Evolutionary conservation across 108 stramenopile genomes (phyloP).

Genomic region (Cylindrotheca closterium): DNA sequence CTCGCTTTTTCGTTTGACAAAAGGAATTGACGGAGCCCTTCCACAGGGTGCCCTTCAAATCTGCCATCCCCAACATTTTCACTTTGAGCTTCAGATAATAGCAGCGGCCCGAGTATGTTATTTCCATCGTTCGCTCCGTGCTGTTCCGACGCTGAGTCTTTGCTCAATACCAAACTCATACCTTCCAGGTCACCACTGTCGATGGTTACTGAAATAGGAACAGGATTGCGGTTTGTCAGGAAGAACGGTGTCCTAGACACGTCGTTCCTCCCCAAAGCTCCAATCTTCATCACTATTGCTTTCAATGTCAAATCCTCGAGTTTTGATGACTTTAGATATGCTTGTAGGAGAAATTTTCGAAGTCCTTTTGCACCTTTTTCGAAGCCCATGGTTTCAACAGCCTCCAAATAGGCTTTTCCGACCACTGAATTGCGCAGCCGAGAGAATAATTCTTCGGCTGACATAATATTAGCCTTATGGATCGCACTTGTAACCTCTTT

Average conservation of each 20-base stretch:
- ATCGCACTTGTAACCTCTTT: background rate
- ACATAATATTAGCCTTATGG: slow-evolving; percentile 6
- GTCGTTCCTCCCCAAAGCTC: slow-evolving; percentile 52
- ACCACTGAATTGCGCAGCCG: slow-evolving; percentile 32
- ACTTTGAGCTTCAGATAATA: background rate
- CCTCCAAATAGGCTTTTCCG: slow-evolving; percentile 9
- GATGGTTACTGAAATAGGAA: slow-evolving; percentile 54
- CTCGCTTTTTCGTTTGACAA: slow-evolving; percentile 21
- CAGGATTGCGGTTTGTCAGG: slow-evolving; percentile 72
- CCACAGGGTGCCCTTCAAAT: slow-evolving; percentile 38
- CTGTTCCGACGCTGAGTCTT: slow-evolving; percentile 26
- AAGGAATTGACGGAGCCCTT: slow-evolving; percentile 46
- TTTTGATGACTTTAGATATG: background rate
- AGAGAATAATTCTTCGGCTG: slow-evolving; percentile 22
- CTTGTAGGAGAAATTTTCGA: background rate
- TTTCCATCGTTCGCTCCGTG: slow-evolving; percentile 33
- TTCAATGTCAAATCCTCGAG: slow-evolving; percentile 4
- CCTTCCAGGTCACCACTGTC: slow-evolving; percentile 63
- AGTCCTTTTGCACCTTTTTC: background rate
- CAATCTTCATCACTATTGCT: slow-evolving; percentile 60
- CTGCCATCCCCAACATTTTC: slow-evolving; percentile 28
- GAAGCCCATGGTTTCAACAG: background rate
- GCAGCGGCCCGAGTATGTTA: slow-evolving; percentile 50
- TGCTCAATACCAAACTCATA: slow-evolving; percentile 55
- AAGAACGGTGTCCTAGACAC: slow-evolving; percentile 42